Evolutionary conservation across 129 eudicot genomes (phyloP), one percentile per base, ranked within the genome.

Genomic region (Chrysanthemum seticuspe): DNA sequence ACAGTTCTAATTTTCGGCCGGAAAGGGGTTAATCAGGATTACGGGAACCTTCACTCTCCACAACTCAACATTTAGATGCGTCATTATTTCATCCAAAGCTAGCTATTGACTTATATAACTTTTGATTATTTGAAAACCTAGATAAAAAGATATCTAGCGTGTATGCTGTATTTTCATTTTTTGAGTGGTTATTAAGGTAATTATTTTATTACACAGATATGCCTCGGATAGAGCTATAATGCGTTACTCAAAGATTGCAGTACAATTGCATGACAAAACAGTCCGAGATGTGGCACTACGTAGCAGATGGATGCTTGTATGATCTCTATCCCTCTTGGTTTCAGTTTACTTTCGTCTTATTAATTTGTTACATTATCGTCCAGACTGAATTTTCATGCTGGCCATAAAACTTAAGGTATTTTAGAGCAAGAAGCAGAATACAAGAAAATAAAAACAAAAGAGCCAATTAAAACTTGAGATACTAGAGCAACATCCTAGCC

Each of bases 251-350:
- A 27, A 61, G 19, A 48, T 61, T 72, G 76, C 48, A 29, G 16
- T 6, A 2, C 63, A 61, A 10, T 61, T 72, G 16, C 67, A 23
- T 8, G 23, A 47, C 68, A 72, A 72, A 27, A 72, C 68, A 60
- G 9, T 72, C 10, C 13, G 34, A 27, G 76, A 72, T 18, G 76
- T 72, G 68, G 68, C 76, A 25, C 59, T 61, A 48, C 76, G 68
- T 48, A 13, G 13, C 61, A 60, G 58, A 61, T 59, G 68, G 76
- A 72, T 72, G 76, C 27, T 13, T 72, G 76, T 72, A 48, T 60
- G 68, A 72, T 72, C 76, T 60, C 76, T 19, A 25, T 72, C 51
- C 18, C 13, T 59, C 6, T 45, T 21, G 15, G 53, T 19, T 18
- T 6, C 19, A 3, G 18, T 56, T 12, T 71, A 2, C 19, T 44